Evolutionary conservation across 768 basidiomycete genomes (phyloP).

Genomic region (Cyclocybe cylindracea): DNA sequence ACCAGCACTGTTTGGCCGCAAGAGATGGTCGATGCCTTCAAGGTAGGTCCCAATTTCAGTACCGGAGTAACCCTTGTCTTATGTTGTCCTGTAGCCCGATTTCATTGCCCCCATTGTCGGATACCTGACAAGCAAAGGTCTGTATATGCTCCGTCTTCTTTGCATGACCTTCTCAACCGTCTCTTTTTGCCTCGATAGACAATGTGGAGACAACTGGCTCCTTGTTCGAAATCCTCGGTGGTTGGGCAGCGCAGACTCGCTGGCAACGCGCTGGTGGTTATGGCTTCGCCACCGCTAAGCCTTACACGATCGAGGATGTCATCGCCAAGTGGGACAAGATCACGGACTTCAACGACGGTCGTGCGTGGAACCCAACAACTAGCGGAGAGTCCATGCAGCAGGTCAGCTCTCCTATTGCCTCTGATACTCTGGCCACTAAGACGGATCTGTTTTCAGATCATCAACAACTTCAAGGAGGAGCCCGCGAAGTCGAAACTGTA

Average conservation of each 20-base stretch:
- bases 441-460: slow-evolving; percentile 27
- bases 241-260: slow-evolving; percentile 89
- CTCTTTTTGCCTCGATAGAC: slow-evolving; percentile 33
- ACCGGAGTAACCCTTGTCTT: neutral
- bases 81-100: slow-evolving; percentile 60
- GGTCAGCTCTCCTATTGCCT: slow-evolving; percentile 31
- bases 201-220: slow-evolving; percentile 73
- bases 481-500: slow-evolving; percentile 55
- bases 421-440: neutral
- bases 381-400: slow-evolving; percentile 78
- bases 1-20: slow-evolving; percentile 83
- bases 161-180: neutral
- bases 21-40: slow-evolving; percentile 89
- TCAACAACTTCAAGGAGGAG: slow-evolving; percentile 50
- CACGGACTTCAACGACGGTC: slow-evolving; percentile 84
- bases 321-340: slow-evolving; percentile 78
- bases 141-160: slow-evolving; percentile 1
- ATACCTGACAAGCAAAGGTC: slow-evolving; percentile 79
- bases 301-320: slow-evolving; percentile 80
- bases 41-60: slow-evolving; percentile 44
- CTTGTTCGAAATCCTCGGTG: slow-evolving; percentile 86
- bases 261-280: slow-evolving; percentile 92
- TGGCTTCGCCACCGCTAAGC: slow-evolving; percentile 80
- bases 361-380: slow-evolving; percentile 78
- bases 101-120: slow-evolving; percentile 92